Percentiles rank a stretch among this genome's conserved stretches.
Evolutionary conservation across 805 yeast species (phyloP).

Genomic region (Grigorovia jiainica): DNA sequence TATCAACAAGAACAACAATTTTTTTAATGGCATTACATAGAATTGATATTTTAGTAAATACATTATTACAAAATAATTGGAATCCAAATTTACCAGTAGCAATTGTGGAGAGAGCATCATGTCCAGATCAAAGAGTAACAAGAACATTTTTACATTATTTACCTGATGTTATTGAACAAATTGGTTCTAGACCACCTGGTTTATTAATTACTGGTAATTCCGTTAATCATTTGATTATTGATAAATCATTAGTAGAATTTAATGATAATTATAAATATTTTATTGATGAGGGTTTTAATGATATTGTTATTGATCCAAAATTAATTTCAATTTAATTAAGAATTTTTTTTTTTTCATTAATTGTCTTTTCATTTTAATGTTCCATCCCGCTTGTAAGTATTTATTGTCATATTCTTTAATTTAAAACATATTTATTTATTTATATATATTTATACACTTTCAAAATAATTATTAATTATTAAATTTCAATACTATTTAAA

Average conservation of each 20-base stretch:
- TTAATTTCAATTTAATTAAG: neutral
- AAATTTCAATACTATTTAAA: too few species aligned
- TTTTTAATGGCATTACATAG: conserved; percentile 88
- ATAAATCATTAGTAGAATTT: conserved; percentile 9
- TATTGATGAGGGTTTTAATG: conserved; percentile 31
- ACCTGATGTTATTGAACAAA: conserved; percentile 60
- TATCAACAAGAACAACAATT: conserved; percentile 65
- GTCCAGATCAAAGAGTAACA: conserved; percentile 84
- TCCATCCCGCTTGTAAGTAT: neutral
- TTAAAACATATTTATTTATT: neutral
- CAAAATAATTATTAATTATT: too few species aligned
- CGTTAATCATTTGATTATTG: conserved; percentile 41
- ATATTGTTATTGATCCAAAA: conserved; percentile 6
- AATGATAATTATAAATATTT: conserved; percentile 15
- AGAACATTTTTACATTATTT: conserved; percentile 61
- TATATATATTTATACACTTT: too few species aligned
- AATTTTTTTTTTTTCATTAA: too few species aligned
- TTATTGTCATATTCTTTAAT: neutral
- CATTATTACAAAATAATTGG: conserved; percentile 55
- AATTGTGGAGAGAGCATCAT: conserved; percentile 82
- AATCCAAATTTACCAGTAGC: conserved; percentile 66
- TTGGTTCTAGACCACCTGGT: conserved; percentile 91
- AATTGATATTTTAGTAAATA: conserved; percentile 38
- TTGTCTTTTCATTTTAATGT: too few species aligned
- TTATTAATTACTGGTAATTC: conserved; percentile 73